A percentile compares a stretch with the other conserved stretches of the same genome.
Evolutionary conservation across 2,329 filamentous ascomycete species (phyloP).

Genomic region (Pestalotiopsis sp.): DNA sequence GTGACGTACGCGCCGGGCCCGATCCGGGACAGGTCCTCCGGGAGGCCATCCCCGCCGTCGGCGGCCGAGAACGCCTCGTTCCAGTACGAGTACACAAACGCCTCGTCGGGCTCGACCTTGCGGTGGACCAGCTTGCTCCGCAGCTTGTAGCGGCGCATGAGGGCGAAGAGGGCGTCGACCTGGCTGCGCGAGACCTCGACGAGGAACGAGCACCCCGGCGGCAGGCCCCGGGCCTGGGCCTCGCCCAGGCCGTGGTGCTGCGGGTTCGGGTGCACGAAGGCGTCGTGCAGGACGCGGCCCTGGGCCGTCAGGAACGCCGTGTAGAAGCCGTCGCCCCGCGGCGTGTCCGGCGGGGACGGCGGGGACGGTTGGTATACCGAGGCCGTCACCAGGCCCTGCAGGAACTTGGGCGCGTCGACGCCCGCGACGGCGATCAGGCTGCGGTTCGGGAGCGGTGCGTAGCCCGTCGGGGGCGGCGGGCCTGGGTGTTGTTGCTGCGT

Average conservation of each 20-base stretch:
- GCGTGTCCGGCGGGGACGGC: slow-evolving; percentile 36
- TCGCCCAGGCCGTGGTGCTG: slow-evolving; percentile 27
- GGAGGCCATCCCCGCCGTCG: slow-evolving; percentile 20
- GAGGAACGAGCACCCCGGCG: slow-evolving; percentile 59
- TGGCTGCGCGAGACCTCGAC: slow-evolving; percentile 81
- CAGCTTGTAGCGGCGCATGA: slow-evolving; percentile 85
- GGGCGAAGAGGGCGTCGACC: slow-evolving; percentile 63
- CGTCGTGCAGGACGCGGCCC: slow-evolving; percentile 84
- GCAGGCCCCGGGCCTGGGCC: slow-evolving; percentile 16
- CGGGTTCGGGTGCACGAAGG: slow-evolving; percentile 78
- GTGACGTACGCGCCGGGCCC: slow-evolving; percentile 28
- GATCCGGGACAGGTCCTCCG: slow-evolving; percentile 25
- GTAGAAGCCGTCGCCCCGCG: slow-evolving; percentile 63
- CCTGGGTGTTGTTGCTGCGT: slow-evolving; percentile 27
- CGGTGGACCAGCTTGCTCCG: slow-evolving; percentile 76
- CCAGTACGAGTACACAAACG: slow-evolving; percentile 76
- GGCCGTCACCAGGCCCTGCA: slow-evolving; percentile 85
- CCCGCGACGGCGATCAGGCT: slow-evolving; percentile 80
- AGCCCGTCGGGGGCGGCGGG: slow-evolving; percentile 44
- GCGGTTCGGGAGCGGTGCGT: slow-evolving; percentile 69
- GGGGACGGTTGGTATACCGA: slow-evolving; percentile 51
- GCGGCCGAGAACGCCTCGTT: slow-evolving; percentile 42
- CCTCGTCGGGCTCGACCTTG: slow-evolving; percentile 66
- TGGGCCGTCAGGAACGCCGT: slow-evolving; percentile 83
- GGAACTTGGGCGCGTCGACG: slow-evolving; percentile 77